A percentile compares a stretch with the other conserved stretches of the same genome.
phyloP scores from a whole-genome alignment of 371 early-diverging fungal genomes.

The Enterocytospora artemiae region DNA sequence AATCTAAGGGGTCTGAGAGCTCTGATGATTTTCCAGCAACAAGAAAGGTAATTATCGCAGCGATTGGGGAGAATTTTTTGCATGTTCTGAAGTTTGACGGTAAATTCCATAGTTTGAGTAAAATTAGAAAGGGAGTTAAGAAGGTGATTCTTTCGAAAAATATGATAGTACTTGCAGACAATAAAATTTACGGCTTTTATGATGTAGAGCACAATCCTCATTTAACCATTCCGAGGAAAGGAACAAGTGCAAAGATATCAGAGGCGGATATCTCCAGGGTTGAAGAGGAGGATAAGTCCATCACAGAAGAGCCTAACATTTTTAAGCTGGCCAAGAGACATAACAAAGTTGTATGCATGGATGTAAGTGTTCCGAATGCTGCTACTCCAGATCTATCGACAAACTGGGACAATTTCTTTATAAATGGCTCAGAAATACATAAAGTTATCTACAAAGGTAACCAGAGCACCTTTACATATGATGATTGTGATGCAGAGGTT shows the following conservation, averaged over 20 bases:
- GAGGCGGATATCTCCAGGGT: neutral
- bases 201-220: conserved; percentile 3
- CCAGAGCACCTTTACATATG: conserved; percentile 28
- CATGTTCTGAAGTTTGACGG: conserved; percentile 32
- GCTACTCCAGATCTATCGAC: conserved; percentile 8
- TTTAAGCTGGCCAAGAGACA: conserved; percentile 6
- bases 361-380: conserved; percentile 7
- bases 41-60: conserved; percentile 1
- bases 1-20: neutral
- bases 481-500: conserved; percentile 26
- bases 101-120: neutral
- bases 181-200: conserved; percentile 17
- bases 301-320: neutral
- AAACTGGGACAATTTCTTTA: conserved; percentile 35
- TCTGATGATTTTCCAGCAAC: too few relatives aligned
- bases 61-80: conserved; percentile 21
- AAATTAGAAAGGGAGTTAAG: conserved; percentile 3
- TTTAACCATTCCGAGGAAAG: neutral
- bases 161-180: conserved; percentile 16
- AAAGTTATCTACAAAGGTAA: conserved; percentile 23
- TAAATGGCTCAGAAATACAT: conserved; percentile 19
- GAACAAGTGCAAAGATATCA: conserved; percentile 1
- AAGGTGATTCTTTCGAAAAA: conserved; percentile 20
- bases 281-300: neutral
- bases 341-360: neutral